Evolutionary conservation across 1,284 basidiomycete genomes (phyloP).

Genomic region (Vanrija sp.): DNA sequence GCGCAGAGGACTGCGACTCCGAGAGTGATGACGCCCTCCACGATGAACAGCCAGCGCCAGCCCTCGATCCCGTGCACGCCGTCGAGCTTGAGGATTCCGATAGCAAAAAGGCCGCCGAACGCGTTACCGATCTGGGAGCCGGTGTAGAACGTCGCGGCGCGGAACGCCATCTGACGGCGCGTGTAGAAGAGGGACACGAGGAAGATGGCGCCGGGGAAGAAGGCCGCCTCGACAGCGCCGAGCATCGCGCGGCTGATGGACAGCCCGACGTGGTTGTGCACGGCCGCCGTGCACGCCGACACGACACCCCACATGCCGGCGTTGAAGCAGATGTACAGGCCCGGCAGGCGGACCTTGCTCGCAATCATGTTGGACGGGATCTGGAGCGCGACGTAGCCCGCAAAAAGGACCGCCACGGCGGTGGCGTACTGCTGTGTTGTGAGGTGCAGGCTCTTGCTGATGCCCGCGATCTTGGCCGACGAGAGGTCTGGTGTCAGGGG

Average conservation of each 20-base stretch:
- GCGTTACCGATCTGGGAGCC: slow-evolving; percentile 10
- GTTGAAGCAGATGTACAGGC: slow-evolving; percentile 27
- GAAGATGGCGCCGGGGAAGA: slow-evolving; percentile 17
- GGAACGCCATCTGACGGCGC: slow-evolving; percentile 2
- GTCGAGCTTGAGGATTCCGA: slow-evolving; percentile 1
- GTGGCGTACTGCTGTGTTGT: slow-evolving; percentile 42
- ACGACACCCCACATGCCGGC: slow-evolving; percentile 38
- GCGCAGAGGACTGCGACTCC: slow-evolving; percentile 15
- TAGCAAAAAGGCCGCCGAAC: slow-evolving; percentile 5
- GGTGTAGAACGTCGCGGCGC: slow-evolving; percentile 10
- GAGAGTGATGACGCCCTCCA: slow-evolving; percentile 1
- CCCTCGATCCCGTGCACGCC: not conserved
- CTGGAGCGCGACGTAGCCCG: slow-evolving; percentile 36
- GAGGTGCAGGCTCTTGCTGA: slow-evolving; percentile 27
- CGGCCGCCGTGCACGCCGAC: slow-evolving; percentile 35
- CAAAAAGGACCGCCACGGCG: slow-evolving; percentile 48
- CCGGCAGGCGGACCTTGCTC: slow-evolving; percentile 8
- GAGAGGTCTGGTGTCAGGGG: slow-evolving; percentile 15
- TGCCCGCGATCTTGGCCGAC: slow-evolving; percentile 35
- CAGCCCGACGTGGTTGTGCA: slow-evolving; percentile 30
- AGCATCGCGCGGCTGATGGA: slow-evolving; percentile 34
- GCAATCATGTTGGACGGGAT: slow-evolving; percentile 41
- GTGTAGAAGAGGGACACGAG: slow-evolving; percentile 13
- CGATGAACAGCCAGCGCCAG: slow-evolving; percentile 9
- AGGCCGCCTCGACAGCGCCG: slow-evolving; percentile 33